phyloP scores from a whole-genome alignment of 352 stramenopile genomes.

The Phytopythium kandeliae region DNA sequence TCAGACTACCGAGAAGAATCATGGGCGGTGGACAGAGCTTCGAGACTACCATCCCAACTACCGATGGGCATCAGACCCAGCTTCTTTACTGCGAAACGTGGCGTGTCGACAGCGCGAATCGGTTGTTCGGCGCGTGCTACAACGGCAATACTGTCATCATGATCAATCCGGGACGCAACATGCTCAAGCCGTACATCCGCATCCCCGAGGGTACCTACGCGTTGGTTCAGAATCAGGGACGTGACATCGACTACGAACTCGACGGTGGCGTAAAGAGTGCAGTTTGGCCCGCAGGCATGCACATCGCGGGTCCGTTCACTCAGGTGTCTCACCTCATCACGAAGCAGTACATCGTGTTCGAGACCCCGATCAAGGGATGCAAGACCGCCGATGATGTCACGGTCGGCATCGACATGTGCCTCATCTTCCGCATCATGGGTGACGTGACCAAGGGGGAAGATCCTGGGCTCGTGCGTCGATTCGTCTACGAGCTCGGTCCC shows the following conservation, averaged over 20 bases:
- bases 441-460: constrained; percentile 80
- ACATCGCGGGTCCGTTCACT: constrained; percentile 66
- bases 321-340: constrained; percentile 86
- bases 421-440: constrained; percentile 89
- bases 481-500: constrained; percentile 85
- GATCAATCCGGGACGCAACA: constrained; percentile 52
- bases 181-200: constrained; percentile 75
- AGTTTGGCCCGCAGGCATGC: constrained; percentile 77
- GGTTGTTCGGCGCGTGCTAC: constrained; percentile 73
- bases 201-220: constrained; percentile 87
- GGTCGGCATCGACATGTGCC: constrained; percentile 80
- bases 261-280: constrained; percentile 34
- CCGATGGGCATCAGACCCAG: constrained; percentile 35
- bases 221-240: constrained; percentile 81
- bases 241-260: constrained; percentile 53
- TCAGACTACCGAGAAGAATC: background rate
- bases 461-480: constrained; percentile 75
- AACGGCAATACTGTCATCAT: constrained; percentile 81
- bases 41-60: constrained; percentile 2
- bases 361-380: constrained; percentile 86
- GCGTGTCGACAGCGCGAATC: constrained; percentile 64
- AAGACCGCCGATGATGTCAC: constrained; percentile 88
- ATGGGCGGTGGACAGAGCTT: constrained; percentile 13
- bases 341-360: constrained; percentile 86
- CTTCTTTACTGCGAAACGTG: constrained; percentile 58